These are phyloP conservation scores for Phytophthora cactorum DNA, from an alignment of 352 stramenopile genomes.

Conservation along the genomic window DNA sequence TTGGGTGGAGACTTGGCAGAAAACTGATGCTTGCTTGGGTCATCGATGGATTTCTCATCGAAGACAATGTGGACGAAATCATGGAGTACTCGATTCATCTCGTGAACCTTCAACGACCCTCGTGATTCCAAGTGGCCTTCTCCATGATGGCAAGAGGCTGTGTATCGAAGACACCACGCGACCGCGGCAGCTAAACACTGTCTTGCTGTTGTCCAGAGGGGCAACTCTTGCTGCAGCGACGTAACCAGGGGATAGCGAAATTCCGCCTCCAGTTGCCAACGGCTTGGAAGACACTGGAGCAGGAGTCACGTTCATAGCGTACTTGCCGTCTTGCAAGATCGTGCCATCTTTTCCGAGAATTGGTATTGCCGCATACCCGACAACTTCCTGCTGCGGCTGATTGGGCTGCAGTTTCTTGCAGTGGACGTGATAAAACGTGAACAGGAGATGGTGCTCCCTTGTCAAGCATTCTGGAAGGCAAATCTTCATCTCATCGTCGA, in stretches of 20 bases:
- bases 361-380: conserved; percentile 61
- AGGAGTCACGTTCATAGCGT: conserved; percentile 45
- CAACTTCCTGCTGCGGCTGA: conserved; percentile 70
- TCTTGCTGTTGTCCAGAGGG: conserved; percentile 43
- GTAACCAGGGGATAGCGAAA: conserved; percentile 53
- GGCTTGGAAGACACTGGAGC: conserved; percentile 29
- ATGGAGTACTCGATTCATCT: conserved; percentile 56
- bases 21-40: conserved; percentile 7
- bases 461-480: conserved; percentile 61
- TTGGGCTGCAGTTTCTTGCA: conserved; percentile 75
- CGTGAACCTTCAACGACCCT: conserved; percentile 41
- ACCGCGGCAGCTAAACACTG: conserved; percentile 48
- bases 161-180: conserved; percentile 61
- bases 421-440: conserved; percentile 85
- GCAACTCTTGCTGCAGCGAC: conserved; percentile 36
- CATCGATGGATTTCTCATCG: conserved; percentile 52
- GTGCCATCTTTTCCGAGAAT: conserved; percentile 57
- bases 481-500: conserved; percentile 80
- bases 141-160: conserved; percentile 66
- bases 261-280: conserved; percentile 16
- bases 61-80: conserved; percentile 63
- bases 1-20: conserved; percentile 3
- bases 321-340: conserved; percentile 55
- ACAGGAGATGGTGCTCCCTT: conserved; percentile 58
- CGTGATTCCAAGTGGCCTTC: conserved; percentile 57